These are phyloP conservation scores for Diaporthe capsici DNA, from an alignment of 2,329 filamentous ascomycete species.

Conservation along the genomic window DNA sequence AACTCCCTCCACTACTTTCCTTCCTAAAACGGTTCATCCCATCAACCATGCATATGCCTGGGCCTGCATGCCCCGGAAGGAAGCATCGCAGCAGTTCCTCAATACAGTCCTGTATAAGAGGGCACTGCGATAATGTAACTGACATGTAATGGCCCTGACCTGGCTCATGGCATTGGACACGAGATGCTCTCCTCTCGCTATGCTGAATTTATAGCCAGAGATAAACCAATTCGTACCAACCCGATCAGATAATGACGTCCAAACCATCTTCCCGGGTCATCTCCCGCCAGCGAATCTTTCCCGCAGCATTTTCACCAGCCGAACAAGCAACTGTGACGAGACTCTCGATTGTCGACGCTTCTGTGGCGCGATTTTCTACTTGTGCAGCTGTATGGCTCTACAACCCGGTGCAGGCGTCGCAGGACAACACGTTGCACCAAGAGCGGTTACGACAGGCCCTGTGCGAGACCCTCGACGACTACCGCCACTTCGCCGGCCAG, in stretches of 20 bases:
- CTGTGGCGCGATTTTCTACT: constrained; percentile 55
- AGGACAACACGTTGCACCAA: background rate
- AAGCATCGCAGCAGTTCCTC: background rate
- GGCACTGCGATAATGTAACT: background rate
- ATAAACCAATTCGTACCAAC: background rate
- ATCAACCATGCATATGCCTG: background rate
- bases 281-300: constrained; percentile 34
- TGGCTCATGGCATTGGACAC: background rate
- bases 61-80: background rate
- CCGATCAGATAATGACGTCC: background rate
- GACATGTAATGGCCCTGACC: background rate
- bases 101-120: background rate
- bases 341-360: constrained; percentile 60
- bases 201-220: background rate
- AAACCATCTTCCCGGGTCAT: background rate
- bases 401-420: constrained; percentile 46
- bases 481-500: constrained; percentile 59
- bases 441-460: constrained; percentile 48
- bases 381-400: constrained; percentile 62
- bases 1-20: background rate
- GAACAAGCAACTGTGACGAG: constrained; percentile 41
- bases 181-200: background rate
- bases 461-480: constrained; percentile 53
- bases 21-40: background rate
- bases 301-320: background rate